Base-by-base conservation (phyloP, 2,329 filamentous ascomycete genomes). In the Epichloe hybrida region DNA sequence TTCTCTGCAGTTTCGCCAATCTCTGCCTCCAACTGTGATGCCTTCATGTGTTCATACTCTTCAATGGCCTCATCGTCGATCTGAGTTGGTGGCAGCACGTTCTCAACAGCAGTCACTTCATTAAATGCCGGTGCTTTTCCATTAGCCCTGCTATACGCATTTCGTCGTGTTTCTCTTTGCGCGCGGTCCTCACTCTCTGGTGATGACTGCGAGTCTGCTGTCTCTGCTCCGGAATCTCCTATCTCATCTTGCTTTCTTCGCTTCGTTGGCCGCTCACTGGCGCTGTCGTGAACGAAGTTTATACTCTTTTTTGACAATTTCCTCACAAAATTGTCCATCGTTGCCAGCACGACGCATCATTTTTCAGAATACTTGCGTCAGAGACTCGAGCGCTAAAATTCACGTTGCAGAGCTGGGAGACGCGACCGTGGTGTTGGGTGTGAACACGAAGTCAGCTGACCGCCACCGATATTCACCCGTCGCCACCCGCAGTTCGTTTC, bases 1-100 rank as follows among this genome's bases (percentile, higher is more conserved):
- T 75, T 72, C 5, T 72, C 61, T 8, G 72, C 62, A 9, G 69
- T 62, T 4, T 66, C 66, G 49, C 73, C 61, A 8, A 63, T 60
- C n/a, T 61, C 59, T 2, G 58, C 57, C 44, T 64, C 61, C 4
- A 53, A 51, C 53, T 80, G 76, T 20, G 77, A 81, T 31, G 77
- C 75, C 57, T 78, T 78, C 55, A 82, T 81, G 2, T 74, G 72
- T 66, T 95, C 86, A 60, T 95, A 95, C 56, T 87, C 80, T 54
- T 85, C 76, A 52, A 95, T 86, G 2, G 88, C 86, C 52, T 85
- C 76, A 57, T 83, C 74, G 55, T 85, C 83, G 2, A 77, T 77
- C 56, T 78, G 71, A 2, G 91, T 72, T 0, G 75, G 72, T 13
- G 87, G 86, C 5, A 95, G 69, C 5, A 83, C 83, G 54, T 74